A percentile compares a stretch with the other conserved stretches of the same genome.
These are phyloP conservation scores for Rhizomucor pusillus DNA, from an alignment of 371 early-diverging fungal genomes.

Conservation along the genomic window DNA sequence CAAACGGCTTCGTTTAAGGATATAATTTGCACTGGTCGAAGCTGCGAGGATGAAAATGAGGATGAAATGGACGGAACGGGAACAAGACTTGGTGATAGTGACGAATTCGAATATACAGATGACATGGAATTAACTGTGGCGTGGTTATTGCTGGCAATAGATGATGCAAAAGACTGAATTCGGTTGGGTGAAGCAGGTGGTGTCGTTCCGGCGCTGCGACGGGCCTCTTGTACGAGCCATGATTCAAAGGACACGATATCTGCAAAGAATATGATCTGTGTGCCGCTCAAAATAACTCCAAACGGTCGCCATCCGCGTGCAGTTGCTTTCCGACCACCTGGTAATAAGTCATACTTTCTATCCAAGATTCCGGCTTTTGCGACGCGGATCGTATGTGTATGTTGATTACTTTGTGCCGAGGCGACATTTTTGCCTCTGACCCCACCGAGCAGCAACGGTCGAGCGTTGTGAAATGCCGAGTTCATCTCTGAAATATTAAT, in stretches of 20 bases:
- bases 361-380: slow-evolving; percentile 69
- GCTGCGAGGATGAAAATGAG: slow-evolving; percentile 8
- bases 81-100: slow-evolving; percentile 9
- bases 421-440: slow-evolving; percentile 31
- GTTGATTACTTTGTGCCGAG: slow-evolving; percentile 16
- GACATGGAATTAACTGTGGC: slow-evolving; percentile 14
- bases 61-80: slow-evolving; percentile 9
- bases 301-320: slow-evolving; percentile 74
- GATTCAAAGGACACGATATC: slow-evolving; percentile 43
- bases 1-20: slow-evolving; percentile 69
- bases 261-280: slow-evolving; percentile 72
- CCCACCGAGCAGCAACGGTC: slow-evolving; percentile 38
- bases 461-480: slow-evolving; percentile 38
- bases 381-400: slow-evolving; percentile 58
- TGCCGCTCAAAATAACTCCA: slow-evolving; percentile 75
- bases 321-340: slow-evolving; percentile 66
- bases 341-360: slow-evolving; percentile 69
- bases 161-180: slow-evolving; percentile 1
- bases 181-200: background rate
- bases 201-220: slow-evolving; percentile 2
- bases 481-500: slow-evolving; percentile 31
- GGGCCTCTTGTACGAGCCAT: slow-evolving; percentile 31
- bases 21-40: slow-evolving; percentile 53
- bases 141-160: slow-evolving; percentile 9
- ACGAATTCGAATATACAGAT: slow-evolving; percentile 16